These are phyloP conservation scores for Decorospora gaudefroyi DNA, from an alignment of 2,329 filamentous ascomycete genomes.

Conservation along the genomic window DNA sequence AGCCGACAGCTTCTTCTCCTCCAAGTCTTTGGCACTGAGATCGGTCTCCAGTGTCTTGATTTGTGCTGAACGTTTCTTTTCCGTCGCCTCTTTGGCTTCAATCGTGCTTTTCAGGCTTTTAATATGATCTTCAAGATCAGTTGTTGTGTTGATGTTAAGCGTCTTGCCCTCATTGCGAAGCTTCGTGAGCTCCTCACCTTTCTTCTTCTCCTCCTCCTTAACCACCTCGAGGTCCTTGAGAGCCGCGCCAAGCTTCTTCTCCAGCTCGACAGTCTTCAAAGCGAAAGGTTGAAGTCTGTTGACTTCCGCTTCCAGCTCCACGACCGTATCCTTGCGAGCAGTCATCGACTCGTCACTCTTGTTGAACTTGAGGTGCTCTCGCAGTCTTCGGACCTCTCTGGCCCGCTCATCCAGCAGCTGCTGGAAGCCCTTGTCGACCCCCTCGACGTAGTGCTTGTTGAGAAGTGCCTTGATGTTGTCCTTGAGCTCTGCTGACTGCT, in stretches of 20 bases:
- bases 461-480: neutral
- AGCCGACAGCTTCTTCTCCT: too few species aligned
- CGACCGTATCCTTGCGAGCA: neutral
- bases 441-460: neutral
- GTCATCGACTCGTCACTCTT: neutral
- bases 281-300: neutral
- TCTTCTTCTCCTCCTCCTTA: slow-evolving; percentile 1
- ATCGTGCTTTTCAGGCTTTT: too few species aligned
- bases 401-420: neutral
- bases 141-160: too few species aligned
- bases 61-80: too few species aligned
- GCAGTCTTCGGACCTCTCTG: neutral
- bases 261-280: neutral
- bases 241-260: neutral
- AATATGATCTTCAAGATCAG: too few species aligned
- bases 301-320: slow-evolving; percentile 3
- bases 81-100: too few species aligned
- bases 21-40: too few species aligned
- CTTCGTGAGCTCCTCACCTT: too few species aligned
- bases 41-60: too few species aligned
- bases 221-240: neutral
- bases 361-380: neutral
- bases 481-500: neutral
- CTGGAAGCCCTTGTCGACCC: neutral
- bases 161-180: neutral